Evolutionary conservation across 2,329 filamentous ascomycete genomes (phyloP).

Genomic region (Fusarium concolor): DNA sequence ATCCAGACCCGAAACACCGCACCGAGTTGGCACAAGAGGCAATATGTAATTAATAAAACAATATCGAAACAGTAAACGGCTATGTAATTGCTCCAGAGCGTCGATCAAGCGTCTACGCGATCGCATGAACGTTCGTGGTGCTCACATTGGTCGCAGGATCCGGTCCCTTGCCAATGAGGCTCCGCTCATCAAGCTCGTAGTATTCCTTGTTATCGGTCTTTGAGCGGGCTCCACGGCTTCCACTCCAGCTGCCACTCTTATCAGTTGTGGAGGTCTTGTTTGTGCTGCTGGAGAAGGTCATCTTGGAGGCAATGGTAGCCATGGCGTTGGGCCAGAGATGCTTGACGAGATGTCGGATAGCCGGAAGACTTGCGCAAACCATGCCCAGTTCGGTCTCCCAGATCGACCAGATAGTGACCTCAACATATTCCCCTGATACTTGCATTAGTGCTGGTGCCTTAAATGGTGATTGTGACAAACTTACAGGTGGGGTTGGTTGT

Average conservation of each 20-base stretch:
- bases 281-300: slow-evolving; percentile 14
- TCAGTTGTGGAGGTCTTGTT: slow-evolving; percentile 21
- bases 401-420: slow-evolving; percentile 40
- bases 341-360: slow-evolving; percentile 39
- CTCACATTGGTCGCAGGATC: slow-evolving; percentile 2
- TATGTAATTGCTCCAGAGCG: background rate
- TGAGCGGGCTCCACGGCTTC: slow-evolving; percentile 26
- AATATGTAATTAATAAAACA: background rate
- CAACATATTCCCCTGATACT: slow-evolving; percentile 23
- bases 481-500: slow-evolving; percentile 36
- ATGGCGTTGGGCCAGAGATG: slow-evolving; percentile 39
- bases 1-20: background rate
- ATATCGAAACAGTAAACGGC: background rate
- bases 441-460: background rate
- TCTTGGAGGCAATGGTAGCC: slow-evolving; percentile 34
- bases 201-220: slow-evolving; percentile 36
- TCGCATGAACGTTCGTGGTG: background rate
- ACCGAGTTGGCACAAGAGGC: background rate
- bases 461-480: background rate
- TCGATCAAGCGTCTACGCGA: background rate
- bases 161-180: slow-evolving; percentile 25
- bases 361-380: slow-evolving; percentile 37
- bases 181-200: slow-evolving; percentile 34
- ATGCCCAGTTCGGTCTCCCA: slow-evolving; percentile 41
- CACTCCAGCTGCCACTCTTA: slow-evolving; percentile 29